These are phyloP conservation scores for Paecilomyces variotii DNA, from an alignment of 2,329 filamentous ascomycete species.

Conservation along the genomic window DNA sequence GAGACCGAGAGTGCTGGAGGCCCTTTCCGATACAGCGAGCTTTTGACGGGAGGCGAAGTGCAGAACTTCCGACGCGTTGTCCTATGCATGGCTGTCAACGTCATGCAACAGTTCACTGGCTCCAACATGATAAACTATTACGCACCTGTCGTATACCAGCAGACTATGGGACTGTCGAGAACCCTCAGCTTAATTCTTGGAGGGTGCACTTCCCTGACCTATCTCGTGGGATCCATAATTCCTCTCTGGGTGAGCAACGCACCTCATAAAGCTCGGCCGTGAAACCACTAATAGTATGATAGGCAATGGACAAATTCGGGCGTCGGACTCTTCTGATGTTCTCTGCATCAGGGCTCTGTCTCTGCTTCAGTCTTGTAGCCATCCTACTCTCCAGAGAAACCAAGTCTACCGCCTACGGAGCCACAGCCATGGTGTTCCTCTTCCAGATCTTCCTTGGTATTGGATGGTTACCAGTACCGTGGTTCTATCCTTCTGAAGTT, in stretches of 20 bases:
- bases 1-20: slow-evolving; percentile 22
- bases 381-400: slow-evolving; percentile 30
- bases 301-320: slow-evolving; percentile 32
- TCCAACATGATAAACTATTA: slow-evolving; percentile 37
- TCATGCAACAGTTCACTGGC: slow-evolving; percentile 30
- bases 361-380: slow-evolving; percentile 36
- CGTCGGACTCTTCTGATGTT: slow-evolving; percentile 35
- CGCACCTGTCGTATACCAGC: slow-evolving; percentile 31
- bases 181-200: slow-evolving; percentile 48
- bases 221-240: slow-evolving; percentile 34
- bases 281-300: not conserved
- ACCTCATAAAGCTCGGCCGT: not conserved
- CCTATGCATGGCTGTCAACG: slow-evolving; percentile 25
- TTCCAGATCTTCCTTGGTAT: slow-evolving; percentile 40
- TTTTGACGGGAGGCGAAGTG: slow-evolving; percentile 21
- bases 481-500: slow-evolving; percentile 38
- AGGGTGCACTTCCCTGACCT: slow-evolving; percentile 36
- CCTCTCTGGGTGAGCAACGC: slow-evolving; percentile 26
- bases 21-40: slow-evolving; percentile 29
- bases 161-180: slow-evolving; percentile 32
- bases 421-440: slow-evolving; percentile 38
- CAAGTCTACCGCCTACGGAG: slow-evolving; percentile 29
- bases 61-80: slow-evolving; percentile 27
- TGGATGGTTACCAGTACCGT: slow-evolving; percentile 37
- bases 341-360: slow-evolving; percentile 33